phyloP scores from a whole-genome alignment of 2,329 filamentous ascomycete genomes.

The Fusarium sp. region DNA sequence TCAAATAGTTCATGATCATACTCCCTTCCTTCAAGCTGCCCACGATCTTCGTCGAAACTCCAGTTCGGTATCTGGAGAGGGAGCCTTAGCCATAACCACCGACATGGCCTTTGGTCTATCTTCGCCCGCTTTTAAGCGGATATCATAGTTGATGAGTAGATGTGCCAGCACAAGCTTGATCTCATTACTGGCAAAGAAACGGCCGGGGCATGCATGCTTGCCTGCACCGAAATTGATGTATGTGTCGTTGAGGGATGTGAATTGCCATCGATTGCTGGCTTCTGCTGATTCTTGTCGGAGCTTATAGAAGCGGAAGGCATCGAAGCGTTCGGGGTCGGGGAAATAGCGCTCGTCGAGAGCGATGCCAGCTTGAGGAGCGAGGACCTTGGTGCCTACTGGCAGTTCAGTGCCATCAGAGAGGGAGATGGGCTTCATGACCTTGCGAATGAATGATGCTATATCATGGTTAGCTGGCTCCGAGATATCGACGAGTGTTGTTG shows the following conservation, averaged over 20 bases:
- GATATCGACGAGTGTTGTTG: background rate
- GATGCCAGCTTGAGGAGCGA: conserved; percentile 56
- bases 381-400: conserved; percentile 56
- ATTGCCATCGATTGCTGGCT: conserved; percentile 56
- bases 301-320: conserved; percentile 62
- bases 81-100: conserved; percentile 56
- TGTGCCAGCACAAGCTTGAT: conserved; percentile 59
- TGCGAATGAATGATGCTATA: conserved; percentile 59
- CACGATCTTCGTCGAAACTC: conserved; percentile 53
- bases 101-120: conserved; percentile 54
- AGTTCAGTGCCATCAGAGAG: conserved; percentile 59
- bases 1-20: conserved; percentile 7
- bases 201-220: conserved; percentile 61
- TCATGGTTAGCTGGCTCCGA: conserved; percentile 27
- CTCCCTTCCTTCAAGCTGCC: conserved; percentile 26
- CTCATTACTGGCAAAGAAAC: conserved; percentile 61
- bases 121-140: conserved; percentile 54
- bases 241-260: conserved; percentile 56
- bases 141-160: conserved; percentile 58
- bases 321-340: conserved; percentile 57
- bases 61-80: conserved; percentile 54
- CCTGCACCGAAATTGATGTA: conserved; percentile 62
- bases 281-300: conserved; percentile 54
- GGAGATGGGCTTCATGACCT: conserved; percentile 58
- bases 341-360: conserved; percentile 56